Evolutionary conservation across 2,329 filamentous ascomycete species (phyloP), one percentile per base, ranked within the genome.

Genomic region (Fusarium sp.): DNA sequence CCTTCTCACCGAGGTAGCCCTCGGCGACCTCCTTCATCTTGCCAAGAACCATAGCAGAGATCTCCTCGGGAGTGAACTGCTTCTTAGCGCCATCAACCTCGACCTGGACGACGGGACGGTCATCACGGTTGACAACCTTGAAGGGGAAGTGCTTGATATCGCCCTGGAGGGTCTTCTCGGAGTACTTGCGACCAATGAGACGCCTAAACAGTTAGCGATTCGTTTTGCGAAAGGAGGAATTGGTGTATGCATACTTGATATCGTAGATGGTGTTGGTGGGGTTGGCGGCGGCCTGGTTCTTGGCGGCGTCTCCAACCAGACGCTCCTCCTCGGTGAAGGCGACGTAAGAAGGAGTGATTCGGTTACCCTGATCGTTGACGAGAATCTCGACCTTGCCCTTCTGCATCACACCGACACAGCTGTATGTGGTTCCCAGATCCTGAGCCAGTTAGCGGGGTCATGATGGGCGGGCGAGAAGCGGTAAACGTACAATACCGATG

Each of bases 141-240:
- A 95, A 99, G 77, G 96, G 95, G 88, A 97, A 97, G 87, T 97
- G 92, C 92, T 99, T 98, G 79, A 96, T 88, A 79, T 99, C 96
- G 78, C 85, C 87, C 85, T 97, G 94, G 72, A 97, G 90, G 70
- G 96, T 92, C 84, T 91, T 92, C 80, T 96, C 92, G 49, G 83
- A 82, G 80, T 86, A 94, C 83, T 94, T 96, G 80, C 91, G 91
- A 76, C 92, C 92, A 77, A 96, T 94, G 76, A 96, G 82, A 79
- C 92, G 92, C 85, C 91, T 93, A 69, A 10, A 6, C 3, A 17
- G 18, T 76, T 72, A 76, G 70, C 36, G 29, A 55, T 39, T 41
- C 39, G 51, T 17, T 11, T 6, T 29, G 21, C 10, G 15, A n/a
- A 11, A 25, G 35, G 14, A 45, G 5, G 37, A 23, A 51, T 47